Evolutionary conservation across 768 basidiomycete genomes (phyloP).

Genomic region (Roridomyces roridus): DNA sequence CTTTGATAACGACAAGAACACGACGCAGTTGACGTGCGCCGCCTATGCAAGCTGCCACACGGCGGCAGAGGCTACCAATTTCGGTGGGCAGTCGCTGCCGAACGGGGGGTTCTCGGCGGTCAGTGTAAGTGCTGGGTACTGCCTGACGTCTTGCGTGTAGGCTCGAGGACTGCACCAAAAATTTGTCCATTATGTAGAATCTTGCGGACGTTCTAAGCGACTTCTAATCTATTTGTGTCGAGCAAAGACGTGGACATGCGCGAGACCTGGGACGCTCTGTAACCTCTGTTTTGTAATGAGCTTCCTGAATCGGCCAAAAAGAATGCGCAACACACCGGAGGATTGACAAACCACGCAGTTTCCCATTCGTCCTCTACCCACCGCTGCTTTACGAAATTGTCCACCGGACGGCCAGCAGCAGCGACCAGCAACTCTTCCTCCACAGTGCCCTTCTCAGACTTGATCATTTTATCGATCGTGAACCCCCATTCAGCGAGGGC

Average conservation of each 20-base stretch:
- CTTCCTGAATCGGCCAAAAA: background rate
- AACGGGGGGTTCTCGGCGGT: conserved; percentile 18
- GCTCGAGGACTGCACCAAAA: too few species aligned
- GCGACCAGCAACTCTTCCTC: conserved; percentile 59
- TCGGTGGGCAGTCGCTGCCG: conserved; percentile 19
- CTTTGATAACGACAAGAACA: conserved; percentile 11
- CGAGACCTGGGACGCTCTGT: conserved; percentile 81
- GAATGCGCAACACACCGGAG: conserved; percentile 61
- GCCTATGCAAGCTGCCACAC: conserved; percentile 17
- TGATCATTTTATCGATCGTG: conserved; percentile 64
- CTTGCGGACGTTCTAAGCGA: background rate
- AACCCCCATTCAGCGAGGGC: conserved; percentile 75
- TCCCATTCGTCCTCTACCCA: conserved; percentile 85
- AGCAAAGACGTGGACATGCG: conserved; percentile 90
- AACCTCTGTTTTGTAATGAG: conserved; percentile 57
- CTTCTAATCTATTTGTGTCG: conserved; percentile 46
- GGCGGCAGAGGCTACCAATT: conserved; percentile 20
- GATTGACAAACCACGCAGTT: conserved; percentile 92
- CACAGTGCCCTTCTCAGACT: conserved; percentile 53
- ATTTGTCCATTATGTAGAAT: too few species aligned
- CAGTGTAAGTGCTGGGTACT: conserved; percentile 13
- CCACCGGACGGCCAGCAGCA: conserved; percentile 62
- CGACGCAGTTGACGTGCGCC: conserved; percentile 19
- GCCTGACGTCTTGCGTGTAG: background rate
- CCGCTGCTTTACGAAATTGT: conserved; percentile 63